These are phyloP conservation scores for Apiospora malaysiana DNA, from an alignment of 2,329 filamentous ascomycete genomes.

Conservation along the genomic window DNA sequence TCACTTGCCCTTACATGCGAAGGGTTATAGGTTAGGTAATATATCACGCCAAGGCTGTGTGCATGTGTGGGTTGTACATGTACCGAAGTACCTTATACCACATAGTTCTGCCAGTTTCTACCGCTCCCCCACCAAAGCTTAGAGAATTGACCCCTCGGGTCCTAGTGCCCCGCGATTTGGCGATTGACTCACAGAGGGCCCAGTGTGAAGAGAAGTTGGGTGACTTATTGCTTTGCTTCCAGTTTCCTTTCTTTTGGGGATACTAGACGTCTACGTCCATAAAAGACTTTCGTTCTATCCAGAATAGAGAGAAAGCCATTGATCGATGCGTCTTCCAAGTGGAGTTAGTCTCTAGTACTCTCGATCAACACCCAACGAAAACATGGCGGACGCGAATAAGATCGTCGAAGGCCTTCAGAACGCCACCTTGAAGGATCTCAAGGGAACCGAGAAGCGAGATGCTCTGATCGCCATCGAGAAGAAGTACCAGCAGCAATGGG, in stretches of 20 bases:
- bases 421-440: conserved; percentile 31
- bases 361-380: conserved; percentile 12
- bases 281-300: neutral
- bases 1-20: too few relatives aligned
- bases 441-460: conserved; percentile 82
- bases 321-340: conserved; percentile 5
- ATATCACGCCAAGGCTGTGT: too few relatives aligned
- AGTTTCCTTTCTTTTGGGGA: neutral
- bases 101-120: conserved; percentile 6
- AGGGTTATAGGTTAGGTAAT: too few relatives aligned
- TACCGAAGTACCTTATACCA: neutral
- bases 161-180: conserved; percentile 17
- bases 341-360: conserved; percentile 2
- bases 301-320: neutral
- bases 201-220: conserved; percentile 2
- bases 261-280: neutral
- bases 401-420: conserved; percentile 29
- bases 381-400: conserved; percentile 30
- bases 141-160: conserved; percentile 18
- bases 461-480: conserved; percentile 83
- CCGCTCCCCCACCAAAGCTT: conserved; percentile 16
- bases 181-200: conserved; percentile 12
- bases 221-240: conserved; percentile 5
- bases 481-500: conserved; percentile 89
- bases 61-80: neutral